These are phyloP conservation scores for Balakata baccata DNA, from an alignment of 345 rosid genomes.

Conservation along the genomic window DNA sequence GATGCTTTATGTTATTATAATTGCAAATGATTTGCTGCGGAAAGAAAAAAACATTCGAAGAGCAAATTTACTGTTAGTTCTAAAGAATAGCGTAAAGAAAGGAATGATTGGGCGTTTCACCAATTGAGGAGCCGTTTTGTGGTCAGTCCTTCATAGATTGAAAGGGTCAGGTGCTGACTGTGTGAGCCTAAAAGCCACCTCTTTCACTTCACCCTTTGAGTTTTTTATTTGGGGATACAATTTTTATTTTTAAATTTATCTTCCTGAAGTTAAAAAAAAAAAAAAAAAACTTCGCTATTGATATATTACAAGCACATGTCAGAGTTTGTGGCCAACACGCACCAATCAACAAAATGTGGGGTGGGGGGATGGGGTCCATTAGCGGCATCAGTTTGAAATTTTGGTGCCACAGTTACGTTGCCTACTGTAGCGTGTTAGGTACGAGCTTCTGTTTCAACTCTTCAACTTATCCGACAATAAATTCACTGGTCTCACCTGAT, in stretches of 20 bases:
- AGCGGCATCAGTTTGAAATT: background rate
- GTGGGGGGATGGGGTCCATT: background rate
- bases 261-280: background rate
- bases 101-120: conserved; percentile 42
- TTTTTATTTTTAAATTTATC: background rate
- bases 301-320: background rate
- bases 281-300: too few species aligned
- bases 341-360: background rate
- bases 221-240: background rate
- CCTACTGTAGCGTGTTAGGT: too few species aligned
- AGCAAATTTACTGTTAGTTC: background rate
- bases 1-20: too few species aligned
- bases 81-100: conserved; percentile 12
- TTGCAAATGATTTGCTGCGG: too few species aligned
- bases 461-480: too few species aligned
- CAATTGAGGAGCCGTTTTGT: conserved; percentile 36
- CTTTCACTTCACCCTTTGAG: background rate
- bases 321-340: background rate
- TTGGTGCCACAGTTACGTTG: background rate
- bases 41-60: background rate
- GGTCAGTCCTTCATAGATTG: conserved; percentile 30
- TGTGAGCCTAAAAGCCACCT: background rate
- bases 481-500: too few species aligned
- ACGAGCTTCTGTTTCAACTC: too few species aligned
- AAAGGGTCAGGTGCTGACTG: conserved; percentile 26